These are phyloP conservation scores for Fusarium subtropicale DNA, from an alignment of 2,329 filamentous ascomycete species.

Conservation along the genomic window DNA sequence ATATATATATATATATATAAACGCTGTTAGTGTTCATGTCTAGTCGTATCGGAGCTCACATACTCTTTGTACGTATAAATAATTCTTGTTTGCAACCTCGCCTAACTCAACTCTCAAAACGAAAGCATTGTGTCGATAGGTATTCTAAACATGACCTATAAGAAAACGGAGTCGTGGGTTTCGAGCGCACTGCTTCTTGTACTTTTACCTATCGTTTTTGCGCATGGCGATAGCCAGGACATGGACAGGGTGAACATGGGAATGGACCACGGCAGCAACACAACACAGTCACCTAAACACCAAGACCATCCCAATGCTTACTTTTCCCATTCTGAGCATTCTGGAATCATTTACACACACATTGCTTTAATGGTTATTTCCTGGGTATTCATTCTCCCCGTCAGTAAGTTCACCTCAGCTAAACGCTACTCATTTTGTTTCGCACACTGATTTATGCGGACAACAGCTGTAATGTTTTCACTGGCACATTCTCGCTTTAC, in stretches of 20 bases:
- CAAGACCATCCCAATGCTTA: constrained; percentile 64
- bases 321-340: constrained; percentile 67
- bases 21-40: not conserved
- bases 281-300: constrained; percentile 43
- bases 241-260: constrained; percentile 16
- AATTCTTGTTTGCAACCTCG: constrained; percentile 7
- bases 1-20: not conserved
- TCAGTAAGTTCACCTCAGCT: constrained; percentile 65
- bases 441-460: constrained; percentile 12
- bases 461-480: constrained; percentile 84
- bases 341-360: constrained; percentile 73
- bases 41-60: not conserved
- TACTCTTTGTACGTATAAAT: not conserved
- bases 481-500: constrained; percentile 81
- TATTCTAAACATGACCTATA: constrained; percentile 4
- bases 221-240: constrained; percentile 36
- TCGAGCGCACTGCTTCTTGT: constrained; percentile 14
- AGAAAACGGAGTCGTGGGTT: not conserved
- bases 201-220: constrained; percentile 37
- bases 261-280: constrained; percentile 19
- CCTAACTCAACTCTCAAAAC: not conserved
- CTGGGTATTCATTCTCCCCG: constrained; percentile 79
- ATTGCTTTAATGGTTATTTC: constrained; percentile 75
- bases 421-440: not conserved
- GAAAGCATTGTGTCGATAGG: not conserved